Evolutionary conservation across 2,329 filamentous ascomycete species (phyloP).

Genomic region (Seiridium cupressi): DNA sequence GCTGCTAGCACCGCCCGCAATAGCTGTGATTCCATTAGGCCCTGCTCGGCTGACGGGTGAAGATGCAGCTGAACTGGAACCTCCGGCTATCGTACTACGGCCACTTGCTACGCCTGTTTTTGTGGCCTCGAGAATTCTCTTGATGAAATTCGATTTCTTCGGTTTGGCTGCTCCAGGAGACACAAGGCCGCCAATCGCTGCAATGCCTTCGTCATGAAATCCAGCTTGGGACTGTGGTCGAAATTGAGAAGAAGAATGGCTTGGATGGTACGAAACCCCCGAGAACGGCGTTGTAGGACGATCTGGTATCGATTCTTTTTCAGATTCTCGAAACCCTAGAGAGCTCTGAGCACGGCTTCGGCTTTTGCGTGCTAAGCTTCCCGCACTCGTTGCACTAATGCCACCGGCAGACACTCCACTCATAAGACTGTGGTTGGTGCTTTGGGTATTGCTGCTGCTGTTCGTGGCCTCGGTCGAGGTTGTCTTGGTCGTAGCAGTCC

Average conservation of each 20-base stretch:
- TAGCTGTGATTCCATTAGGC: constrained; percentile 37
- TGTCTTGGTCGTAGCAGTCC: constrained; percentile 87
- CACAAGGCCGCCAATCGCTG: constrained; percentile 75
- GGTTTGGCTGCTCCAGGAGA: constrained; percentile 58
- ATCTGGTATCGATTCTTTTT: constrained; percentile 42
- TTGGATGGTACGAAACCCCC: constrained; percentile 87
- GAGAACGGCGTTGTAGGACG: constrained; percentile 67
- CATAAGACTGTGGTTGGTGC: constrained; percentile 86
- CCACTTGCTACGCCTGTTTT: constrained; percentile 92
- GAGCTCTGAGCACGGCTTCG: constrained; percentile 61
- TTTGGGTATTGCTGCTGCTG: constrained; percentile 68
- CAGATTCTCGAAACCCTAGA: constrained; percentile 56
- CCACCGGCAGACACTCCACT: constrained; percentile 87
- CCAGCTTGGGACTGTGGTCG: constrained; percentile 66
- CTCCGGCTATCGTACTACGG: constrained; percentile 76
- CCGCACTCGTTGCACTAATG: constrained; percentile 93
- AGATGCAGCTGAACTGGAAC: constrained; percentile 40
- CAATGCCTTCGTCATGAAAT: constrained; percentile 62
- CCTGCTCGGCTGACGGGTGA: constrained; percentile 41
- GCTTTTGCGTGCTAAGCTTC: constrained; percentile 81
- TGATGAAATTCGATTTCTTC: constrained; percentile 88
- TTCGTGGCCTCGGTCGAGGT: constrained; percentile 71
- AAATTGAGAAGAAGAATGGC: constrained; percentile 63
- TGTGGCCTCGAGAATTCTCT: constrained; percentile 89
- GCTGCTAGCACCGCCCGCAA: constrained; percentile 43